A percentile compares a stretch with the other conserved stretches of the same genome.
These are phyloP conservation scores for Exophiala sideris DNA, from an alignment of 2,329 filamentous ascomycete genomes.

Conservation along the genomic window DNA sequence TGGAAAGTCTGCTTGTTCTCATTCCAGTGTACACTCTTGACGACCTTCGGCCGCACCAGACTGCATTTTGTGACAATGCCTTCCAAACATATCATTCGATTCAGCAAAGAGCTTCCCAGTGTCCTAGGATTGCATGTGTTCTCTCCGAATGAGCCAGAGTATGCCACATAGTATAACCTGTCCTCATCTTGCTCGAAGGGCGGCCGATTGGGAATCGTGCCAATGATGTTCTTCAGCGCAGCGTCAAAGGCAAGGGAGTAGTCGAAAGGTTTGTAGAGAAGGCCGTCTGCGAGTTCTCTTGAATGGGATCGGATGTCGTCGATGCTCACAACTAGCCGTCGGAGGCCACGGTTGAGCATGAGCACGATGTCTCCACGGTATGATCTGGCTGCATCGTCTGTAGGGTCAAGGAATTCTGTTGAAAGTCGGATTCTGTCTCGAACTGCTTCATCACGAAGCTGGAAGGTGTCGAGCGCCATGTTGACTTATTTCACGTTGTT, in stretches of 20 bases:
- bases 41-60: slow-evolving; percentile 91
- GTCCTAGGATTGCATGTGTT: slow-evolving; percentile 93
- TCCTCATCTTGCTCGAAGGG: slow-evolving; percentile 74
- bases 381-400: slow-evolving; percentile 47
- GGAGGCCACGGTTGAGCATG: slow-evolving; percentile 62
- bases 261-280: slow-evolving; percentile 84
- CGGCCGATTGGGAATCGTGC: slow-evolving; percentile 71
- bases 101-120: slow-evolving; percentile 81
- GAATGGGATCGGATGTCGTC: slow-evolving; percentile 91
- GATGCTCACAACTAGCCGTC: slow-evolving; percentile 67
- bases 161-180: slow-evolving; percentile 90
- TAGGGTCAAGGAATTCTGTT: slow-evolving; percentile 90
- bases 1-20: slow-evolving; percentile 83
- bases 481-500: neutral
- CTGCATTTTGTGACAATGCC: slow-evolving; percentile 97
- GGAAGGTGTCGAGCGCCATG: slow-evolving; percentile 45
- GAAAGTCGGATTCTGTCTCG: slow-evolving; percentile 80
- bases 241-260: slow-evolving; percentile 83
- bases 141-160: slow-evolving; percentile 90
- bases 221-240: slow-evolving; percentile 83
- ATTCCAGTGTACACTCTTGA: slow-evolving; percentile 96
- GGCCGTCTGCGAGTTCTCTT: slow-evolving; percentile 70
- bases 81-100: slow-evolving; percentile 95
- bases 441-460: slow-evolving; percentile 80
- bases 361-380: slow-evolving; percentile 86